Base-by-base conservation (phyloP, 2,329 filamentous ascomycete genomes). In the Cryphonectria radicalis region DNA sequence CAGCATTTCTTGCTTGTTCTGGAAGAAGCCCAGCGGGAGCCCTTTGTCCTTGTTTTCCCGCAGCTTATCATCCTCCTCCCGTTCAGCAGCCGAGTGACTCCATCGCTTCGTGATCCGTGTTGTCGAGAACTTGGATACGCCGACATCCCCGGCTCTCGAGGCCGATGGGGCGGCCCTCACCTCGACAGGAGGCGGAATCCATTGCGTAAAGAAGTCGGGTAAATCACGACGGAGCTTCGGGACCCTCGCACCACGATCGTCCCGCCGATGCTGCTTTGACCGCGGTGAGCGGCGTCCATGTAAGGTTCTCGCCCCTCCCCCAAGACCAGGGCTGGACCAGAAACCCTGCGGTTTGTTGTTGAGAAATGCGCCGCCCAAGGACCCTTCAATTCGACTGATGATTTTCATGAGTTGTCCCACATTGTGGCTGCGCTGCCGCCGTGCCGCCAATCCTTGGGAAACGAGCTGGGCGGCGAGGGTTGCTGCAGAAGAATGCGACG, bases 381-480 rank as follows among this genome's bases (percentile, higher is more conserved):
- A 86, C 83, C 86, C 82, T 81, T 89, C 86, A 81, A 89, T 84
- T 86, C 85, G 86, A 82, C 82, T 85, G 77, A 84, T 81, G 82
- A 85, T 82, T 86, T 85, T 89, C 88, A 90, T 90, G 86, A 83
- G 87, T 81, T 84, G 82, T 82, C 84, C 83, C 80, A 82, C 85
- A 87, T 87, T 81, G 75, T 83, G 76, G 74, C 76, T 72, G 74
- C 76, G 75, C 75, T 76, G 74, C 75, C 75, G 76, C 75, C 77
- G 75, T 75, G 75, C 74, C 76, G 75, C 76, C 74, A 68, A 73
- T 72, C 75, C 74, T 67, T 70, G 42, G 59, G 43, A 43, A 68
- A 60, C 67, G 60, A 74, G 57, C 66, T 66, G 60, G 63, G 69
- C 65, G 53, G 68, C 67, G 63, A 70, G 37, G 55, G 25, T 25